A percentile compares a stretch with the other conserved stretches of the same genome.
phyloP scores from a whole-genome alignment of 345 rosid species.

The Salix brachista region DNA sequence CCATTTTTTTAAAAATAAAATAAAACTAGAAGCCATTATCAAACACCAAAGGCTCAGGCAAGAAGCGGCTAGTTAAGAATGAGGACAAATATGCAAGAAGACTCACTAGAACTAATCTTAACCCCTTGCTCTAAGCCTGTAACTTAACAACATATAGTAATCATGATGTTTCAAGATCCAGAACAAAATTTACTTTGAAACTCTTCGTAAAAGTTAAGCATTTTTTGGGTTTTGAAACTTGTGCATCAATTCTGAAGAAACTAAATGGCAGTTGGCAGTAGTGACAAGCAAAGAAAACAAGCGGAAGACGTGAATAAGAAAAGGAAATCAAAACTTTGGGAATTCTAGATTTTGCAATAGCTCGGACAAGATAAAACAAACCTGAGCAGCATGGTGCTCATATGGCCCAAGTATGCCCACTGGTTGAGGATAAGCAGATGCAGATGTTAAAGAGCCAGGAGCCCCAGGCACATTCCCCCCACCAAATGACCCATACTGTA shows the following conservation, averaged over 20 bases:
- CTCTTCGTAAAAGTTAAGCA: not conserved
- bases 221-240: not conserved
- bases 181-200: not conserved
- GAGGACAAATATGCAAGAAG: not conserved
- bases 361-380: conserved; percentile 8
- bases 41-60: not conserved
- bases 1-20: not conserved
- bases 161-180: not conserved
- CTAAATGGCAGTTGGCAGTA: not conserved
- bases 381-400: conserved; percentile 60
- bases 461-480: conserved; percentile 38
- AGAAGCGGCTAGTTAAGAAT: not conserved
- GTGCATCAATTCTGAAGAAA: not conserved
- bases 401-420: conserved; percentile 75
- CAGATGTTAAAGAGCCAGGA: conserved; percentile 38
- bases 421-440: conserved; percentile 52
- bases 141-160: not conserved
- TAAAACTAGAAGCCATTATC: not conserved
- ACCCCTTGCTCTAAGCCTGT: not conserved
- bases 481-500: conserved; percentile 53
- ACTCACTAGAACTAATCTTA: not conserved
- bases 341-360: not conserved
- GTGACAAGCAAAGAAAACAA: not conserved
- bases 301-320: too few relatives aligned
- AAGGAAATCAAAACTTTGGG: not conserved